These are phyloP conservation scores for Kingdonia uniflora DNA, from an alignment of 164 flowering plant species.

Conservation along the genomic window DNA sequence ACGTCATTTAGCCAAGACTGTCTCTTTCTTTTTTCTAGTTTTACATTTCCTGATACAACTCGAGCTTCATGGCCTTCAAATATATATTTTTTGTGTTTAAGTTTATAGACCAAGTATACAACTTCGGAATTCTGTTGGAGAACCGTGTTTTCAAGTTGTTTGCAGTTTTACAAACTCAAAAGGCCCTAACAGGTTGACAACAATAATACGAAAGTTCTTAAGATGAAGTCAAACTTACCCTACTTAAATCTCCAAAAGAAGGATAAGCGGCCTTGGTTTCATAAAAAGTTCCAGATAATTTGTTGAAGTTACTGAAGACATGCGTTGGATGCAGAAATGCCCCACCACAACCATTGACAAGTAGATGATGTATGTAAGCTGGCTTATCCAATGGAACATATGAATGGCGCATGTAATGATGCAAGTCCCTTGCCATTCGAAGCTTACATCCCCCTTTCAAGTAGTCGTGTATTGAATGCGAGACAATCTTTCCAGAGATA, in stretches of 20 bases:
- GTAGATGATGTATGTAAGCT: slow-evolving; percentile 73
- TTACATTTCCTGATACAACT: too few species aligned
- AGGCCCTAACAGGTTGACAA: too few species aligned
- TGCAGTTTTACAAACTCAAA: too few species aligned
- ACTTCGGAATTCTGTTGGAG: too few species aligned
- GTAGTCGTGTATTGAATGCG: slow-evolving; percentile 66
- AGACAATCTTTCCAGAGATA: slow-evolving; percentile 68
- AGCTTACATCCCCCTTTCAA: slow-evolving; percentile 89
- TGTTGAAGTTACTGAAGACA: slow-evolving; percentile 69
- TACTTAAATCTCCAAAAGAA: slow-evolving; percentile 89
- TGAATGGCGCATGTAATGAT: slow-evolving; percentile 97
- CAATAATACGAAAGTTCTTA: too few species aligned
- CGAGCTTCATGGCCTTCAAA: too few species aligned
- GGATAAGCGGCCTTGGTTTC: slow-evolving; percentile 91
- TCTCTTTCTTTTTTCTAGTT: too few species aligned
- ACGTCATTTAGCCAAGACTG: too few species aligned
- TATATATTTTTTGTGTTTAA: too few species aligned
- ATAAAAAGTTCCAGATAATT: slow-evolving; percentile 48
- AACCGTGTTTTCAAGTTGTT: too few species aligned
- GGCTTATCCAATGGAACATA: slow-evolving; percentile 60
- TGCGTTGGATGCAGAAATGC: slow-evolving; percentile 99
- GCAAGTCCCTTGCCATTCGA: slow-evolving; percentile 90
- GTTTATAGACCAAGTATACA: too few species aligned
- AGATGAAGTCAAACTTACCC: slow-evolving; percentile 32
- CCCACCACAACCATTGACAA: slow-evolving; percentile 99